Percentiles rank a stretch among this genome's conserved stretches.
These are phyloP conservation scores for Aureobasidium namibiae DNA, from an alignment of 2,329 filamentous ascomycete species.

Conservation along the genomic window DNA sequence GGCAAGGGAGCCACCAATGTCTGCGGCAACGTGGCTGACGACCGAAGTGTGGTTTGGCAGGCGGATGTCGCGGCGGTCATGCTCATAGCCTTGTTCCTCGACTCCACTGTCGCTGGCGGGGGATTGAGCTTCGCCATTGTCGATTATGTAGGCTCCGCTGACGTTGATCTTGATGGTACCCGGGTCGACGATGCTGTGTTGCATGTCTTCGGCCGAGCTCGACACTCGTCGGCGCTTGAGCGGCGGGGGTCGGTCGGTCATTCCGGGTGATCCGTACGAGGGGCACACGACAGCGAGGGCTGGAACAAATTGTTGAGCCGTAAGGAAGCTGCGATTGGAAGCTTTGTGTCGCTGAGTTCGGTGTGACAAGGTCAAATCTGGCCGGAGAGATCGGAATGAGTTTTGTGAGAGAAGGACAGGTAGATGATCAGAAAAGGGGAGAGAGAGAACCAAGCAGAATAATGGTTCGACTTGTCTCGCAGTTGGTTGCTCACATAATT, in stretches of 20 bases:
- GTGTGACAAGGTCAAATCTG: not conserved
- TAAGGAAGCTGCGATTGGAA: conserved; percentile 5
- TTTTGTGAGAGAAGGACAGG: not conserved
- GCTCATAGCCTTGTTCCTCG: conserved; percentile 48
- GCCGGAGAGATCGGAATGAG: too few relatives aligned
- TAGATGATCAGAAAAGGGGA: not conserved
- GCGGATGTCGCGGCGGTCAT: conserved; percentile 88
- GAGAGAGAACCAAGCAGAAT: not conserved
- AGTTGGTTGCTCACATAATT: conserved; percentile 6
- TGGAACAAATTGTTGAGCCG: conserved; percentile 3
- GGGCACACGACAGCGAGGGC: not conserved
- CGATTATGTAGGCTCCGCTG: conserved; percentile 90
- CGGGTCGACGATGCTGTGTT: conserved; percentile 49
- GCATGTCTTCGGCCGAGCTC: conserved; percentile 34
- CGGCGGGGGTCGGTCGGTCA: conserved; percentile 14
- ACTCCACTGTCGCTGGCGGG: conserved; percentile 24
- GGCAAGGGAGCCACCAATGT: conserved; percentile 93
- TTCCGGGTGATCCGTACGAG: not conserved
- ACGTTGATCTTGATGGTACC: conserved; percentile 88
- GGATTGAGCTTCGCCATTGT: conserved; percentile 35
- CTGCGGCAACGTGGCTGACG: conserved; percentile 93
- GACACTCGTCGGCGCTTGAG: conserved; percentile 26
- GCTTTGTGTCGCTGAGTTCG: not conserved
- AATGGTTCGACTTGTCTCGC: conserved; percentile 7
- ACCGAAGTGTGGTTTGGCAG: conserved; percentile 90